Conservation (phyloP, 495 filamentous ascomycete species). For the Neurospora tetraspora region DNA sequence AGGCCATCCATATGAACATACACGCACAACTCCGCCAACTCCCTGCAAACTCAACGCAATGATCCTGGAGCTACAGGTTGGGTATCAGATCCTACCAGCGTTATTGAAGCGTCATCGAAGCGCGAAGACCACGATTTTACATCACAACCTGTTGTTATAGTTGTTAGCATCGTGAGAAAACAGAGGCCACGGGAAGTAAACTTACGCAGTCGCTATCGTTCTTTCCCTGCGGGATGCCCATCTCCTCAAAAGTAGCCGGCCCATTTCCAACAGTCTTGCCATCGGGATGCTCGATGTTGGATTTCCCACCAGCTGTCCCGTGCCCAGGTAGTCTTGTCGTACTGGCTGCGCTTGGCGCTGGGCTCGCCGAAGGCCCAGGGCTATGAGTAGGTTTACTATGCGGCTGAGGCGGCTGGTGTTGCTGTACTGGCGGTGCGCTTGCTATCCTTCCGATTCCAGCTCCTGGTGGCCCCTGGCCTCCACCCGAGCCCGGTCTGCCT, state of each 20-base stretch:
- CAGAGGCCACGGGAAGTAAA: not conserved
- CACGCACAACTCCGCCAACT: not conserved
- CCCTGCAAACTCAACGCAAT: not conserved
- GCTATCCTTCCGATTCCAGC: constrained; percentile 5
- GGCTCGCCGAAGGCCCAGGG: constrained; percentile 16
- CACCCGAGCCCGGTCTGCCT: not conserved
- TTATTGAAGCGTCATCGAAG: not conserved
- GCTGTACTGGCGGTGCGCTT: constrained; percentile 18
- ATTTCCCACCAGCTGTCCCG: constrained; percentile 1
- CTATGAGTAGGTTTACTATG: constrained; percentile 17
- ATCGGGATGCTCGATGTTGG: constrained; percentile 15
- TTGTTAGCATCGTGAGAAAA: constrained; percentile 4
- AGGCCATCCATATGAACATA: not conserved
- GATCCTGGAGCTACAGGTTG: not conserved
- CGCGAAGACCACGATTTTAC: not conserved
- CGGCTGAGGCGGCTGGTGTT: constrained; percentile 8
- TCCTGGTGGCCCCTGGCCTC: constrained; percentile 5
- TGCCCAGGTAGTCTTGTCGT: constrained; percentile 10
- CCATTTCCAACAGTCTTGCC: constrained; percentile 59
- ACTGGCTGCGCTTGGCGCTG: constrained; percentile 21
- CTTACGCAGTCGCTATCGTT: constrained; percentile 87
- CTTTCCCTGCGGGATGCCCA: constrained; percentile 79
- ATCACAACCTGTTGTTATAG: constrained; percentile 12
- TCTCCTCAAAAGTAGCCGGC: constrained; percentile 94
- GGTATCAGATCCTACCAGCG: not conserved